Conservation (phyloP, 2,329 filamentous ascomycete species). For the Hortaea werneckii region DNA sequence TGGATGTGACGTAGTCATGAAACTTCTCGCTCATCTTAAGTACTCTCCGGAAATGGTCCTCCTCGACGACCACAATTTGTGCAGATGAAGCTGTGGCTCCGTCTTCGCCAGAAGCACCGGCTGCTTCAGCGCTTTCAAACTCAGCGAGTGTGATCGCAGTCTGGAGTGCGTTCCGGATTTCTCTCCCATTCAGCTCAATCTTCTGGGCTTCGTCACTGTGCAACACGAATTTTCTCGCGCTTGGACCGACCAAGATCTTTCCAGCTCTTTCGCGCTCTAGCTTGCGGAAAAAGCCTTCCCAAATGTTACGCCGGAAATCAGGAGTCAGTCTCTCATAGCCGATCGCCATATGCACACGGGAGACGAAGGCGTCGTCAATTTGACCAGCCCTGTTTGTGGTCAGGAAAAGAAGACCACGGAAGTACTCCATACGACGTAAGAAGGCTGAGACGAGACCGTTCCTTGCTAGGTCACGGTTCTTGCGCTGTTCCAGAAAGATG, state of each 20-base stretch:
- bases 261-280: conserved; percentile 1
- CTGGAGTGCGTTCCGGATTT: conserved; percentile 22
- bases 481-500: conserved; percentile 47
- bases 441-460: conserved; percentile 31
- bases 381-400: conserved; percentile 15
- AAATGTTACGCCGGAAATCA: conserved; percentile 15
- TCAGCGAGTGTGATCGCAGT: conserved; percentile 19
- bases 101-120: conserved; percentile 15
- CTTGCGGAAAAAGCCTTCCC: conserved; percentile 4
- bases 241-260: too few species aligned
- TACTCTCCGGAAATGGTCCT: too few species aligned
- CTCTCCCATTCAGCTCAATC: conserved; percentile 16
- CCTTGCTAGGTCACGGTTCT: conserved; percentile 13
- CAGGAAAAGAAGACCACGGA: conserved; percentile 17
- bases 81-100: too few species aligned
- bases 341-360: conserved; percentile 12
- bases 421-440: conserved; percentile 16
- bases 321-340: conserved; percentile 13
- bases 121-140: conserved; percentile 12
- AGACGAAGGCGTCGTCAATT: conserved; percentile 15
- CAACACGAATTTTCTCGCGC: too few species aligned
- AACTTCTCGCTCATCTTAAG: too few species aligned
- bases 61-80: too few species aligned
- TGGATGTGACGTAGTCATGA: too few species aligned
- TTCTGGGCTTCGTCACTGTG: conserved; percentile 12